Evolutionary conservation across 192 early-diverging fungal genomes (phyloP).

Genomic region (Lunasporangiospora selenospora): DNA sequence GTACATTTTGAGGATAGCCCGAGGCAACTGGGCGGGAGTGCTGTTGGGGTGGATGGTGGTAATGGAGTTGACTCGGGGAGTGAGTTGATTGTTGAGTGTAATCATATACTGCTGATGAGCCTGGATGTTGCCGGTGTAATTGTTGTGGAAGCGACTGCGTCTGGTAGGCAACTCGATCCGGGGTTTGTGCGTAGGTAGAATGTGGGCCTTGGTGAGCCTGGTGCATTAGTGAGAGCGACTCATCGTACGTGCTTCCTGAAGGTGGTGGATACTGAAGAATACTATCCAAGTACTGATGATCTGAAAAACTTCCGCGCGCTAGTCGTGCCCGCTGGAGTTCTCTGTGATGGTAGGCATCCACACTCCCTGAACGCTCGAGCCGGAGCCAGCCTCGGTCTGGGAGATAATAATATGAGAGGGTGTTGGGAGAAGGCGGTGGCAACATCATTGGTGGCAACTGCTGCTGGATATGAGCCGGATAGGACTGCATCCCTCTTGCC

Average conservation of each 20-base stretch:
- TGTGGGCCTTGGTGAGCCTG: constrained; percentile 15
- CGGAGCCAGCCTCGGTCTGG: constrained; percentile 51
- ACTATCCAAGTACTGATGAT: constrained; percentile 44
- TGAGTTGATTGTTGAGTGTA: constrained; percentile 19
- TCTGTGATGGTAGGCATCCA: constrained; percentile 41
- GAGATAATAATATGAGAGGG: constrained; percentile 56
- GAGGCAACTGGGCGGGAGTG: constrained; percentile 13
- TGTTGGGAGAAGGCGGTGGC: constrained; percentile 60
- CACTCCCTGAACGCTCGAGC: constrained; percentile 42
- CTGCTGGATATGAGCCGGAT: constrained; percentile 23
- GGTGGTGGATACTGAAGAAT: constrained; percentile 12
- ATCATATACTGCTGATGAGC: constrained; percentile 20
- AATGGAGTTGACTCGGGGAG: constrained; percentile 6
- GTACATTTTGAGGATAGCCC: constrained; percentile 25
- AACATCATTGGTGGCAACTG: constrained; percentile 58
- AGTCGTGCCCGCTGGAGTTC: constrained; percentile 43
- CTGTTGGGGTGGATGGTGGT: constrained; percentile 16
- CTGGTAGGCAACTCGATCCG: constrained; percentile 21
- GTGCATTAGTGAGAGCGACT: constrained; percentile 31
- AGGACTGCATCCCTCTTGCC: constrained; percentile 19
- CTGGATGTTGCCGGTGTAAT: constrained; percentile 4
- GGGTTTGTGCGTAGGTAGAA: constrained; percentile 9
- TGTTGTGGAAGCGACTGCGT: constrained; percentile 24
- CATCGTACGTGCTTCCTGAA: constrained; percentile 14
- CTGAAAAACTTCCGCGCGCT: constrained; percentile 36